Evolutionary conservation across 139 green algal species (phyloP).

Genomic region (Microglena sp.): DNA sequence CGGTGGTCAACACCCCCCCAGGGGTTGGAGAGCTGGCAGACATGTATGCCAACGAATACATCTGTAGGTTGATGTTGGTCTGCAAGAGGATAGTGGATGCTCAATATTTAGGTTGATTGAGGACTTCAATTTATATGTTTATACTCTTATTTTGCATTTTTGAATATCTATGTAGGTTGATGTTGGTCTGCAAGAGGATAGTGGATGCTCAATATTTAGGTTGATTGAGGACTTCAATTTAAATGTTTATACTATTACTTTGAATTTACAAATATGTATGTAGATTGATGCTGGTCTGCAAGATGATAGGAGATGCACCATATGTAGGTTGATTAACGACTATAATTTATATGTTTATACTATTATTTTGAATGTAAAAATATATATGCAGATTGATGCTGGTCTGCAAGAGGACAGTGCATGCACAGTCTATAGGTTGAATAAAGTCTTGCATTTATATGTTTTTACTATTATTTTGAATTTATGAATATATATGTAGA

Average conservation of each 20-base stretch:
- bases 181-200: slow-evolving; percentile 8
- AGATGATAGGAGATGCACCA: not conserved
- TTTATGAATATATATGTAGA: no score
- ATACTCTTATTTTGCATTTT: no score
- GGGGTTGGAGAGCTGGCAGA: slow-evolving; percentile 10
- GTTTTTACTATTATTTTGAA: no score
- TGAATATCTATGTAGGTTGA: slow-evolving; percentile 26
- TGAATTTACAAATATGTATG: slow-evolving; percentile 29
- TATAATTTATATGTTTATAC: no score
- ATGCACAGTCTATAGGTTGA: not conserved
- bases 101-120: not conserved
- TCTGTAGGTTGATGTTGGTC: slow-evolving; percentile 18
- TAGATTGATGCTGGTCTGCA: slow-evolving; percentile 18
- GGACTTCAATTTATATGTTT: no score
- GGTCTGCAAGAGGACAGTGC: slow-evolving; percentile 7
- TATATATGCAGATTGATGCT: slow-evolving; percentile 26
- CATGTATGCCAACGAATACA: slow-evolving; percentile 29
- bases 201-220: not conserved
- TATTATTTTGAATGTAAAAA: no score
- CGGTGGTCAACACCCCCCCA: slow-evolving; percentile 12
- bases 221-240: no score
- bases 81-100: not conserved
- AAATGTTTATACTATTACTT: no score
- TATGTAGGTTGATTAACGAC: not conserved
- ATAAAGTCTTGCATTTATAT: no score